phyloP scores from a whole-genome alignment of 2,329 filamentous ascomycete genomes.

The Acephala macrosclerotiorum region DNA sequence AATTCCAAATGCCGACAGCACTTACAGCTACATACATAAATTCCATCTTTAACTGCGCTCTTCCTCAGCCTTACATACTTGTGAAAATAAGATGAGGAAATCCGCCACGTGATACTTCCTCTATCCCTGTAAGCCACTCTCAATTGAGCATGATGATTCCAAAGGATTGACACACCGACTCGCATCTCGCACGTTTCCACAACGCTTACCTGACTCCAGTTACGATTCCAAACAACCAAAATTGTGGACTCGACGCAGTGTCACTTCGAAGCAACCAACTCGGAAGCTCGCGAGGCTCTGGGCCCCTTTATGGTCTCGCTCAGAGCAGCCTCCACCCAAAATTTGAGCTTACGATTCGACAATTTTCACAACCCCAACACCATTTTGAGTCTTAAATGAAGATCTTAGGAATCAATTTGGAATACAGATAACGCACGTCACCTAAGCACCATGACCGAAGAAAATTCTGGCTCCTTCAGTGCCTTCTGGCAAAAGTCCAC shows the following conservation, averaged over 20 bases:
- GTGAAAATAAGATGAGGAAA: not conserved
- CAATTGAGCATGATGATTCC: constrained; percentile 8
- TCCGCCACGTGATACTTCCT: constrained; percentile 2
- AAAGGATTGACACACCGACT: not conserved
- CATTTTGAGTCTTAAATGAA: not conserved
- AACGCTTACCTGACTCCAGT: not conserved
- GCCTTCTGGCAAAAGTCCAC: constrained; percentile 24
- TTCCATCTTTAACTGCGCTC: not conserved
- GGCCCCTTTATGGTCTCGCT: not conserved
- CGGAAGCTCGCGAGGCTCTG: not conserved
- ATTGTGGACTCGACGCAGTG: not conserved
- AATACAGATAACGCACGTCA: constrained; percentile 9
- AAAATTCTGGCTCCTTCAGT: constrained; percentile 18
- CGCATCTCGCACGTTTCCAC: not conserved
- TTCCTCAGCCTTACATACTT: not conserved
- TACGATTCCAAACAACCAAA: not conserved
- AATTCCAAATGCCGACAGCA: too few species aligned
- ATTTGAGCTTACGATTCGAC: not conserved
- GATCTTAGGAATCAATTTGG: constrained; percentile 16
- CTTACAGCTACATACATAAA: not conserved
- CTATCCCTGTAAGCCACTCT: constrained; percentile 1
- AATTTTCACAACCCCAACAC: not conserved
- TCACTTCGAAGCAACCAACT: not conserved
- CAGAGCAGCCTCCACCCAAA: not conserved
- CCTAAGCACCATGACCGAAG: constrained; percentile 14